Evolutionary conservation across 257 asterid species (phyloP).

Genomic region (Cruciata laevipes): DNA sequence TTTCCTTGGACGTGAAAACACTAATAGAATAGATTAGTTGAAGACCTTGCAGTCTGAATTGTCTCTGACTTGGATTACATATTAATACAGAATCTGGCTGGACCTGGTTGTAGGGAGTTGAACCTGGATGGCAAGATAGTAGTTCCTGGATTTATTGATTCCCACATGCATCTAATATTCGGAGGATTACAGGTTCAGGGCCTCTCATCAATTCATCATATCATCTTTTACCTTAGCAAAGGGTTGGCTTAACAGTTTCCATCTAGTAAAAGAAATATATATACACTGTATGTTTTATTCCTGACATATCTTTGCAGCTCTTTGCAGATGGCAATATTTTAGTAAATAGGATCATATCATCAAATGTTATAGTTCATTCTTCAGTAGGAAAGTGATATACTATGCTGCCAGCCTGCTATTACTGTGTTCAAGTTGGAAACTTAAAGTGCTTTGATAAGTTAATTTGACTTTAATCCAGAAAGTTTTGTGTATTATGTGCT

Average conservation of each 20-base stretch:
- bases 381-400: neutral
- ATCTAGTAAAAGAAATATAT: no score
- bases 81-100: slow-evolving; percentile 54
- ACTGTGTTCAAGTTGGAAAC: neutral
- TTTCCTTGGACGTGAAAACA: neutral
- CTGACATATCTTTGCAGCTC: neutral
- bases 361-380: neutral
- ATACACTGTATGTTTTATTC: no score
- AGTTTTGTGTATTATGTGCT: neutral
- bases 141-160: slow-evolving; percentile 96
- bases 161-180: slow-evolving; percentile 77
- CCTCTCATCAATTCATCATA: slow-evolving; percentile 4
- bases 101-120: slow-evolving; percentile 37
- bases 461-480: neutral
- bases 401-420: neutral
- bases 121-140: slow-evolving; percentile 59
- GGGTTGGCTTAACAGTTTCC: no score
- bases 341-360: neutral
- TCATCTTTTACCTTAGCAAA: no score
- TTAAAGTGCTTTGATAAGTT: neutral
- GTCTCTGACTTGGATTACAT: slow-evolving; percentile 6
- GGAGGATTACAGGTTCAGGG: slow-evolving; percentile 85
- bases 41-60: neutral
- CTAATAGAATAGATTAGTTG: neutral
- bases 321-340: neutral